A percentile compares a stretch with the other conserved stretches of the same genome.
Conservation (phyloP, 441 rosid genomes). For the Syzygium malaccense region DNA sequence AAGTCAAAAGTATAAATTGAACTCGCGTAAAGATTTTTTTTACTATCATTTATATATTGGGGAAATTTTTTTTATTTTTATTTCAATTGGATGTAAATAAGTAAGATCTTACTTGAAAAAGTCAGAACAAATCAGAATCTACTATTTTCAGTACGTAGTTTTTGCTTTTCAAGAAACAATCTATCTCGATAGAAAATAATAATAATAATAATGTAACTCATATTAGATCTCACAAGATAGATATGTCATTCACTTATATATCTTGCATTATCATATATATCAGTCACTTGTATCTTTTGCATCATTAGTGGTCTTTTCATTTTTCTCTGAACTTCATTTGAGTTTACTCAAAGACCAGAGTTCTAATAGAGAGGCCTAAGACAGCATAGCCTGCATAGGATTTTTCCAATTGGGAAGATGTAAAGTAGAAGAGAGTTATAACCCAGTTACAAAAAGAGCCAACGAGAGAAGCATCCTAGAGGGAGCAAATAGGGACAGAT, state of each 20-base stretch:
- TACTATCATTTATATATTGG: no score
- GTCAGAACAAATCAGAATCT: rapidly evolving
- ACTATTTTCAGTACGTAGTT: background rate
- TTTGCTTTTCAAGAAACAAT: background rate
- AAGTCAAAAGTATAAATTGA: background rate
- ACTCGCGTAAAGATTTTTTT: background rate
- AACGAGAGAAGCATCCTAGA: no score
- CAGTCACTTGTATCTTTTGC: background rate
- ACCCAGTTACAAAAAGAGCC: no score
- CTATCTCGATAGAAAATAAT: background rate
- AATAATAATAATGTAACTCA: background rate
- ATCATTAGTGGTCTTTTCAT: background rate
- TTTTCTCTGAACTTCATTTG: background rate
- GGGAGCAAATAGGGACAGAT: background rate
- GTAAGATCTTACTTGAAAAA: background rate
- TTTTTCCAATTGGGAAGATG: no score
- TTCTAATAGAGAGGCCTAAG: background rate
- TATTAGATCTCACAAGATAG: background rate
- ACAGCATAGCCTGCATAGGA: background rate
- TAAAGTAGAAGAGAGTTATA: no score
- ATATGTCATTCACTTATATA: background rate
- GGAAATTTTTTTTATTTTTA: background rate
- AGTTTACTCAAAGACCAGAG: background rate
- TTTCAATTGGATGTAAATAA: background rate
- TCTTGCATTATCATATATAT: background rate